These are phyloP conservation scores for Populus davidiana DNA, from an alignment of 345 rosid genomes.

Conservation along the genomic window DNA sequence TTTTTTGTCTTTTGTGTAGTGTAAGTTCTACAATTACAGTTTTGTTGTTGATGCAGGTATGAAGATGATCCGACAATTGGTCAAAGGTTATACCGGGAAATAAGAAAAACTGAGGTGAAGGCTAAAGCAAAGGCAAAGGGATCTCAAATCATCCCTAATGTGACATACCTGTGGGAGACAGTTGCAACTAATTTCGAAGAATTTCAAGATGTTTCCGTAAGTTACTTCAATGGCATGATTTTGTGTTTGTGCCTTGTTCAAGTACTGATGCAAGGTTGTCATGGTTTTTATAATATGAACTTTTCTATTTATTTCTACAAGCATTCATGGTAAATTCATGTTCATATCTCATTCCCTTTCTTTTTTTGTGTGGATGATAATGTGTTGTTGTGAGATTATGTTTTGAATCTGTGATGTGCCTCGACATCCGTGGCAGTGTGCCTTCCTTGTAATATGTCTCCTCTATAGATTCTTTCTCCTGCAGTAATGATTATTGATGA, in stretches of 20 bases:
- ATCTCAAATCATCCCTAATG: conserved; percentile 60
- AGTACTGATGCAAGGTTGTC: conserved; percentile 1
- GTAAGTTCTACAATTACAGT: conserved; percentile 12
- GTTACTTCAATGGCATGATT: conserved; percentile 20
- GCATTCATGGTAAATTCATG: neutral
- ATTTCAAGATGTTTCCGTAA: conserved; percentile 80
- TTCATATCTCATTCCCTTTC: neutral
- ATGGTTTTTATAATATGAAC: neutral
- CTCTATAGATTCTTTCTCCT: too few relatives aligned
- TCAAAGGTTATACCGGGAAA: conserved; percentile 92
- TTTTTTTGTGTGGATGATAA: neutral
- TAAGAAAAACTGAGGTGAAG: conserved; percentile 73
- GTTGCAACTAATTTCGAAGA: conserved; percentile 96
- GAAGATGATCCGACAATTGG: conserved; percentile 93
- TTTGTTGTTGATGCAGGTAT: conserved; percentile 58
- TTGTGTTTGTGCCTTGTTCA: neutral
- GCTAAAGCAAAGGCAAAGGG: conserved; percentile 70
- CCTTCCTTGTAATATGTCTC: neutral
- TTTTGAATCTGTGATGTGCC: neutral
- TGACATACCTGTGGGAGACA: conserved; percentile 92
- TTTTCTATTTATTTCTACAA: neutral
- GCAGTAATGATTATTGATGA: neutral
- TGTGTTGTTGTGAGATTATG: too few relatives aligned
- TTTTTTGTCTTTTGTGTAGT: neutral
- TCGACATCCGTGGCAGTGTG: neutral